phyloP scores from a whole-genome alignment of 78 protist species.

The Dictyostelium brefeldianum region DNA sequence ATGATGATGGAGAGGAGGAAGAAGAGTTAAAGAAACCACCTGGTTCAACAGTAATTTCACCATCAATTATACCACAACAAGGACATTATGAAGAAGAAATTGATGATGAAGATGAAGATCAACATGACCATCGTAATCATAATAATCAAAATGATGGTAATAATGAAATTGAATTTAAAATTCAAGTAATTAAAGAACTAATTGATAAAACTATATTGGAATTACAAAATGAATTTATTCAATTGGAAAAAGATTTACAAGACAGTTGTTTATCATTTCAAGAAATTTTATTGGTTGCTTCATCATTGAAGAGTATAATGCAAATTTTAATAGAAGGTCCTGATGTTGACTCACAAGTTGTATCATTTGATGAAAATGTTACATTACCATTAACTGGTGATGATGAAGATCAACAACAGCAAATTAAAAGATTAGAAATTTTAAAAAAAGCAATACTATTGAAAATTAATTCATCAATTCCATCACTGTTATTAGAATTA shows the following conservation, averaged over 20 bases:
- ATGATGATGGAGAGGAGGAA: background rate
- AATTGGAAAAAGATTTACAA: constrained; percentile 14
- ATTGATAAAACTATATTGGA: constrained; percentile 1
- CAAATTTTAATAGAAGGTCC: constrained; percentile 31
- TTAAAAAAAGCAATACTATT: constrained; percentile 17
- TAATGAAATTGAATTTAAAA: constrained; percentile 31
- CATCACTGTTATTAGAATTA: constrained; percentile 5
- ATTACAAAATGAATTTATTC: constrained; percentile 14
- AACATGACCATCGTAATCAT: background rate
- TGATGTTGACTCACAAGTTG: constrained; percentile 17
- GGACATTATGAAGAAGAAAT: background rate
- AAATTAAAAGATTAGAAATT: constrained; percentile 18
- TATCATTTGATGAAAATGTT: background rate
- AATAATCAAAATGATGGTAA: background rate
- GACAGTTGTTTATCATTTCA: constrained; percentile 23
- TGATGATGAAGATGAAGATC: background rate
- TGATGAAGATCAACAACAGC: background rate
- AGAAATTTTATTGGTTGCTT: constrained; percentile 39
- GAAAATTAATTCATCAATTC: constrained; percentile 12
- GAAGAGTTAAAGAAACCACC: background rate
- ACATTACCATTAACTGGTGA: background rate
- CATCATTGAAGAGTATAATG: constrained; percentile 37
- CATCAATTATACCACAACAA: background rate
- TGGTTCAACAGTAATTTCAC: background rate
- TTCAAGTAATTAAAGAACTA: constrained; percentile 11